phyloP scores from a whole-genome alignment of 306 rosid genomes.

The Fragaria iinumae region DNA sequence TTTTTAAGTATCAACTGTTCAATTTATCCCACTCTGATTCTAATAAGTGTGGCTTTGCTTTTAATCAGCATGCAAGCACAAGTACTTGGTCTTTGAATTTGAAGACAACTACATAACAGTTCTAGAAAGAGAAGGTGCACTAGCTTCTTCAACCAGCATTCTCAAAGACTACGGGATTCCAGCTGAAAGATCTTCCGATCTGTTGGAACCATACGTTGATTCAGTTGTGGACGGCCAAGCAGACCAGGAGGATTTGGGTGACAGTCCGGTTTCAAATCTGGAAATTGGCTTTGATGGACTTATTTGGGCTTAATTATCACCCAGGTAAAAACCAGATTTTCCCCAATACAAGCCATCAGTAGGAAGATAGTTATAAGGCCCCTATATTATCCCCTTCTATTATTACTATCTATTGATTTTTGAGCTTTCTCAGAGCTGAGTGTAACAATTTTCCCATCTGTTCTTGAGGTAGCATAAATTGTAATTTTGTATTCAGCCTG shows the following conservation, averaged over 20 bases:
- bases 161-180: slow-evolving; percentile 87
- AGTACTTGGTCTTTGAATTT: slow-evolving; percentile 73
- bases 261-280: slow-evolving; percentile 67
- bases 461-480: background rate
- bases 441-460: slow-evolving; percentile 5
- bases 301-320: slow-evolving; percentile 54
- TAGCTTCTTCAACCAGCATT: slow-evolving; percentile 61
- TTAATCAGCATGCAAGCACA: slow-evolving; percentile 76
- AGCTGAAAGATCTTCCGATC: slow-evolving; percentile 78
- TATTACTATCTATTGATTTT: background rate
- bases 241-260: slow-evolving; percentile 44
- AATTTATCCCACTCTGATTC: slow-evolving; percentile 11
- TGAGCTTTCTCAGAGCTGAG: background rate
- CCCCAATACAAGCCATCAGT: slow-evolving; percentile 3
- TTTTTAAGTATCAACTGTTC: slow-evolving; percentile 1
- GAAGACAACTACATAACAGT: slow-evolving; percentile 81
- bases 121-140: slow-evolving; percentile 69
- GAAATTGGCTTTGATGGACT: slow-evolving; percentile 78
- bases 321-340: slow-evolving; percentile 8
- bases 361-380: background rate
- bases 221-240: slow-evolving; percentile 40
- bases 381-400: background rate
- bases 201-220: slow-evolving; percentile 68
- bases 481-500: background rate
- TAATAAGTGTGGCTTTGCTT: slow-evolving; percentile 26